A percentile compares a stretch with the other conserved stretches of the same genome.
phyloP scores from a whole-genome alignment of 2,329 filamentous ascomycete species.

The Phoma sp. region DNA sequence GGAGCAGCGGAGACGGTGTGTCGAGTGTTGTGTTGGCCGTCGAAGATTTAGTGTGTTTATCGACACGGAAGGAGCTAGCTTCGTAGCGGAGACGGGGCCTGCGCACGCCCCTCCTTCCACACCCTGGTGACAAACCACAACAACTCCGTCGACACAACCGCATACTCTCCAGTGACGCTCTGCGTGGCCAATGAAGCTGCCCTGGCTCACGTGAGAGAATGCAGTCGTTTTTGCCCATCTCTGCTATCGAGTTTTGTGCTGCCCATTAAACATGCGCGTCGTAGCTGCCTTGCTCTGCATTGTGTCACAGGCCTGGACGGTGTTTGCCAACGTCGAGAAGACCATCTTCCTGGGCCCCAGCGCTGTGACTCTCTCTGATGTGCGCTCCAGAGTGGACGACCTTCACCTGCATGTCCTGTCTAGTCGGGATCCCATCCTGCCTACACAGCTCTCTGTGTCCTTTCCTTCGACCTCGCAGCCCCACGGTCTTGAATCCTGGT shows the following conservation, averaged over 20 bases:
- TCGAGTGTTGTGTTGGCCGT: conserved; percentile 29
- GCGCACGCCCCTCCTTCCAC: conserved; percentile 2
- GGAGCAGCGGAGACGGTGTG: conserved; percentile 28
- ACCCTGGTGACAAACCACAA: conserved; percentile 11
- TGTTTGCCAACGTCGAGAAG: conserved; percentile 84
- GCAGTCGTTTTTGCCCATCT: not conserved
- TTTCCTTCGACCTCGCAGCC: conserved; percentile 66
- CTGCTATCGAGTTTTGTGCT: conserved; percentile 11
- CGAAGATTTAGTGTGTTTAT: conserved; percentile 20
- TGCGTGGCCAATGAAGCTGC: conserved; percentile 18
- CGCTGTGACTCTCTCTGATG: conserved; percentile 60
- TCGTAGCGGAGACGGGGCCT: conserved; percentile 13
- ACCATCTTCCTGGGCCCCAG: conserved; percentile 80
- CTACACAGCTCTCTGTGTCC: conserved; percentile 68
- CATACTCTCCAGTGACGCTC: conserved; percentile 6
- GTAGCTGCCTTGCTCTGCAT: conserved; percentile 38
- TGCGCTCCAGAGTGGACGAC: conserved; percentile 62
- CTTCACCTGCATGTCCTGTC: conserved; percentile 71
- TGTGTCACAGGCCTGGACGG: conserved; percentile 42
- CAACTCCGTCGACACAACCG: conserved; percentile 8
- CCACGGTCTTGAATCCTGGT: conserved; percentile 74
- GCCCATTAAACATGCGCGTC: conserved; percentile 43
- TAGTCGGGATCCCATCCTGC: conserved; percentile 58
- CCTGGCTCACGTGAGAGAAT: conserved; percentile 24
- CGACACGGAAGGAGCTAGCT: conserved; percentile 17